phyloP scores from a whole-genome alignment of 1,284 basidiomycete genomes.

The Pseudozyma pruni region DNA sequence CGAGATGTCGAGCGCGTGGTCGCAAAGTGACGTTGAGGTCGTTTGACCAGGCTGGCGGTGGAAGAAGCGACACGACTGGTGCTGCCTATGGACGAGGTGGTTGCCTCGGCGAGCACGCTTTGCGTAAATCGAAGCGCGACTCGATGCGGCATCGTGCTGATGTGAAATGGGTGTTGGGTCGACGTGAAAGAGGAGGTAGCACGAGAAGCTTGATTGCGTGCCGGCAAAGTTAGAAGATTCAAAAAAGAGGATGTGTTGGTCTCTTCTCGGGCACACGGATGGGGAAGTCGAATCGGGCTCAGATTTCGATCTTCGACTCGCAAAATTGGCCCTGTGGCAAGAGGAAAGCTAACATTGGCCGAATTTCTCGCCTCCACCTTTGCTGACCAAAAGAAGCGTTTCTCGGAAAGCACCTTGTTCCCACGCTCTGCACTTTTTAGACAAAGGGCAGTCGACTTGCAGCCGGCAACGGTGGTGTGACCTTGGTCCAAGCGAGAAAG shows the following conservation, averaged over 20 bases:
- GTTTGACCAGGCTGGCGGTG: neutral
- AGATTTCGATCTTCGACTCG: no score
- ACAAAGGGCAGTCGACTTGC: no score
- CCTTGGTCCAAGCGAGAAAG: no score
- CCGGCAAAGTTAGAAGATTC: no score
- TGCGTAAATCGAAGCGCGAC: neutral
- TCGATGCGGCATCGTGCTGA: slow-evolving; percentile 10
- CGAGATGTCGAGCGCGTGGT: neutral
- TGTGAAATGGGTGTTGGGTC: neutral
- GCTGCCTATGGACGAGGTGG: slow-evolving; percentile 1
- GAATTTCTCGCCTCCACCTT: neutral
- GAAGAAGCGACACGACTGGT: neutral
- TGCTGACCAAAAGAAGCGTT: no score
- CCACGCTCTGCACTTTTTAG: no score
- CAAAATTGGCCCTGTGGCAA: no score
- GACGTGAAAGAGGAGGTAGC: neutral
- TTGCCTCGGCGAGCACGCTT: neutral
- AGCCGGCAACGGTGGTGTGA: no score
- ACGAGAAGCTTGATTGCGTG: neutral
- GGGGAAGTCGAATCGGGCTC: no score
- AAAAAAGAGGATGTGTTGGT: neutral
- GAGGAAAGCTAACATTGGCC: no score
- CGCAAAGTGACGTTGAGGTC: neutral
- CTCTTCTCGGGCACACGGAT: no score
- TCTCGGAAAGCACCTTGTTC: no score